phyloP scores from a whole-genome alignment of 345 rosid genomes.

The Boechera divaricarpa region DNA sequence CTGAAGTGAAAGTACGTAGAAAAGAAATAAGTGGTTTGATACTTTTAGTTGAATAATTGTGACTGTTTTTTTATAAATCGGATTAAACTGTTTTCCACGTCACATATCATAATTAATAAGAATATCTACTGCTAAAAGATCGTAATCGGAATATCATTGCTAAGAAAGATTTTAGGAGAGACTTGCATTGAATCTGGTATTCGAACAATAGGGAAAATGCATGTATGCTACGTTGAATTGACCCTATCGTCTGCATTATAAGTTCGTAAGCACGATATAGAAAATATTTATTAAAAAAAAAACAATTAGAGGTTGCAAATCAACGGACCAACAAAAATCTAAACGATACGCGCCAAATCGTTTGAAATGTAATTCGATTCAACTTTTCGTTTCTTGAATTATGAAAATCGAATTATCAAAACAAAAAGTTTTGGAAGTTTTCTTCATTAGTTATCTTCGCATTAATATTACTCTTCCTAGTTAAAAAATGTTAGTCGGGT shows the following conservation, averaged over 20 bases:
- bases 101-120: slow-evolving; percentile 8
- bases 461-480: neutral
- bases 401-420: too few relatives aligned
- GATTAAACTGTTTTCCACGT: neutral
- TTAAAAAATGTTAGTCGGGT: neutral
- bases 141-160: slow-evolving; percentile 18
- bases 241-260: slow-evolving; percentile 37
- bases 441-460: neutral
- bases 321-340: slow-evolving; percentile 11
- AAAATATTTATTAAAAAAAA: neutral
- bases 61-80: too few relatives aligned
- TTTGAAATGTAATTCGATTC: neutral
- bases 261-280: neutral
- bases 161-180: slow-evolving; percentile 24
- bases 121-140: slow-evolving; percentile 28
- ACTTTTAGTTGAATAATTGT: neutral
- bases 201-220: slow-evolving; percentile 27
- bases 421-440: neutral
- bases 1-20: too few relatives aligned
- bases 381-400: slow-evolving; percentile 1
- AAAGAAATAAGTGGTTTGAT: too few relatives aligned
- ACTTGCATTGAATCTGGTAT: slow-evolving; percentile 38
- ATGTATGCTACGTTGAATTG: slow-evolving; percentile 30
- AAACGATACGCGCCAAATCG: neutral
- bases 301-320: neutral